These are phyloP conservation scores for Blastobotrys raffinosifermentans DNA, from an alignment of 1,139 yeast species.

Conservation along the genomic window DNA sequence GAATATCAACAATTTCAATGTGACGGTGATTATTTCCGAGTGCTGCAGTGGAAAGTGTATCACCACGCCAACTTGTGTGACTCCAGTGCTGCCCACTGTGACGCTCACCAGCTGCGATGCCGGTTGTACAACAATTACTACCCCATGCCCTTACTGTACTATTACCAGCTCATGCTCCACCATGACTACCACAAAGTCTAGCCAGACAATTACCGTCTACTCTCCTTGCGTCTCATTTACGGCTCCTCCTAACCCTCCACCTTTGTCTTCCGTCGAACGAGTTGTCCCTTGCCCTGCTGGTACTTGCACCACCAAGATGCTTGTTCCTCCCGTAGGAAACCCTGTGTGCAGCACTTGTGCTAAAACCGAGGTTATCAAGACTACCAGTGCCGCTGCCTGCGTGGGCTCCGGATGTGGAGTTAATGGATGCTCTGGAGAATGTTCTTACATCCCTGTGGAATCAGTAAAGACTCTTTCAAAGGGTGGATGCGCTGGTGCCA, in stretches of 20 bases:
- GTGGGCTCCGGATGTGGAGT: too few relatives aligned
- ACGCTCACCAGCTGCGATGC: neutral
- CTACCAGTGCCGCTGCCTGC: too few relatives aligned
- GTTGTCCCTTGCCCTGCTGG: too few relatives aligned
- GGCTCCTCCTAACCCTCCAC: neutral
- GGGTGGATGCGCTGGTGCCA: too few relatives aligned
- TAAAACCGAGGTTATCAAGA: too few relatives aligned
- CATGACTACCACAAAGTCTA: neutral
- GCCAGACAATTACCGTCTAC: neutral
- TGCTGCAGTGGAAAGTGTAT: conserved; percentile 1
- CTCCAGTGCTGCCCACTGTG: neutral
- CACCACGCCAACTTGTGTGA: neutral
- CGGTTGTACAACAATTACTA: neutral
- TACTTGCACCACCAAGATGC: too few relatives aligned
- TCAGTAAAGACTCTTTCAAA: too few relatives aligned
- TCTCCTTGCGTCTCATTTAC: neutral
- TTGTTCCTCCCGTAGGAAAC: too few relatives aligned
- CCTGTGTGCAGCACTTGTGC: too few relatives aligned
- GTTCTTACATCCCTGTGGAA: too few relatives aligned
- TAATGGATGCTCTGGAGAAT: neutral
- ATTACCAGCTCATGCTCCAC: conserved; percentile 1
- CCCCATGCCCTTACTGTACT: neutral
- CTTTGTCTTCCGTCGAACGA: neutral
- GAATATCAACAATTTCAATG: neutral
- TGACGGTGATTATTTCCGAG: neutral